Conservation (phyloP, 805 yeast species). For the Metschnikowia chrysomelidarum region DNA sequence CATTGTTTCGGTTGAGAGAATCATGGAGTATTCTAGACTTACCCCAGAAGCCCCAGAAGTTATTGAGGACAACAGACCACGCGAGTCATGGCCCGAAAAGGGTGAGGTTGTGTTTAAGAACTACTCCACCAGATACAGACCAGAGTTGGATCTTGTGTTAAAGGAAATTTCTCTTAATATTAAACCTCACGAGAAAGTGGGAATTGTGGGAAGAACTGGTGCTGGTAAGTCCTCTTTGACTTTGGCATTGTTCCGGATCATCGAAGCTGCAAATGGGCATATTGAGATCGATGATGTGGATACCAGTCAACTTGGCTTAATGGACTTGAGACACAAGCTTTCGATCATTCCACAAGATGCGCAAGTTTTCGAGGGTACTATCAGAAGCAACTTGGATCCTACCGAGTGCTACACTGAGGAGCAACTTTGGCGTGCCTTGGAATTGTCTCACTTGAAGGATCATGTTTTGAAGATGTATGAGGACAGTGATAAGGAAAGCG, state of each 20-base stretch:
- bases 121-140: conserved; percentile 44
- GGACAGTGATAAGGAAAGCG: conserved; percentile 26
- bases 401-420: conserved; percentile 35
- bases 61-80: conserved; percentile 63
- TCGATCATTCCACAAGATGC: conserved; percentile 48
- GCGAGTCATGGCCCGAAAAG: conserved; percentile 34
- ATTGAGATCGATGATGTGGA: conserved; percentile 36
- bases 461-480: conserved; percentile 39
- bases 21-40: conserved; percentile 80
- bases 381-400: conserved; percentile 43
- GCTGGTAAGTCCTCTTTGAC: conserved; percentile 48
- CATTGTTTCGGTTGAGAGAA: conserved; percentile 94
- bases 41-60: conserved; percentile 81
- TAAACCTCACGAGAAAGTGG: conserved; percentile 40
- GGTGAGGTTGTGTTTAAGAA: conserved; percentile 38
- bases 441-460: conserved; percentile 41
- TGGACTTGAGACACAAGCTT: conserved; percentile 42
- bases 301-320: conserved; percentile 37
- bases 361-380: conserved; percentile 44
- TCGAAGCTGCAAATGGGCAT: conserved; percentile 38
- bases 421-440: conserved; percentile 42
- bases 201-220: conserved; percentile 47
- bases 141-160: conserved; percentile 44
- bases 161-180: conserved; percentile 36
- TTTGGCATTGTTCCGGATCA: conserved; percentile 42